These are phyloP conservation scores for Hypoxylon lenormandii DNA, from an alignment of 495 filamentous ascomycete species.

Conservation along the genomic window DNA sequence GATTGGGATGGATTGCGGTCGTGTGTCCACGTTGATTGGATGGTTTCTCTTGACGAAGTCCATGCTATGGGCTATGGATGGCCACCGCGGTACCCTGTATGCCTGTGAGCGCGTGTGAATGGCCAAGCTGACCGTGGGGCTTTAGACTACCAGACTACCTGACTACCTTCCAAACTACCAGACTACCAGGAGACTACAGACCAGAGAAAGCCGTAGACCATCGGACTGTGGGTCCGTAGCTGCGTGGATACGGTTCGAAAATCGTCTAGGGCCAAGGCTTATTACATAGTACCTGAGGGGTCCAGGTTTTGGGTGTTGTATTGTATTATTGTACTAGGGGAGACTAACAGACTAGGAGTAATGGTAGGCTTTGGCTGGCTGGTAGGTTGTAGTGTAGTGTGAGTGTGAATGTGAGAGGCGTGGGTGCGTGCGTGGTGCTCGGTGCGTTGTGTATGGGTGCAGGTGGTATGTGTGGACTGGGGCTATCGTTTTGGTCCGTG, in stretches of 20 bases:
- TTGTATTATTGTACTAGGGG: no score
- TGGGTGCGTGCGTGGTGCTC: slow-evolving; percentile 34
- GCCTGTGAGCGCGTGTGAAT: slow-evolving; percentile 35
- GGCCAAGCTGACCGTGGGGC: slow-evolving; percentile 41
- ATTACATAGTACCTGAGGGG: no score
- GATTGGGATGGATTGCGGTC: slow-evolving; percentile 45
- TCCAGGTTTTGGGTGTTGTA: no score
- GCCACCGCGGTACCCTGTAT: slow-evolving; percentile 20
- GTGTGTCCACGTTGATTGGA: slow-evolving; percentile 30
- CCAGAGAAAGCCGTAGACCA: slow-evolving; percentile 30
- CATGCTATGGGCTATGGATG: no score
- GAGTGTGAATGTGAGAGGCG: slow-evolving; percentile 27
- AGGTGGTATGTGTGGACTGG: not conserved
- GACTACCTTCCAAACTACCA: no score
- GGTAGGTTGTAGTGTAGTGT: slow-evolving; percentile 12
- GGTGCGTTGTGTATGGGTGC: slow-evolving; percentile 21
- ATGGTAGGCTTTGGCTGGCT: no score
- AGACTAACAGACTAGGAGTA: no score
- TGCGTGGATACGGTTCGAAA: slow-evolving; percentile 32
- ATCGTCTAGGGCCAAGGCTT: slow-evolving; percentile 29
- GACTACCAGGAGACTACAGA: slow-evolving; percentile 31
- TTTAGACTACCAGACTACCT: no score
- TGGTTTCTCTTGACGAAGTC: slow-evolving; percentile 33
- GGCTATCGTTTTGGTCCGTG: no score
- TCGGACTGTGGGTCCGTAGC: slow-evolving; percentile 41